These are phyloP conservation scores for Phytopythium sindhum DNA, from an alignment of 352 stramenopile species.

Conservation along the genomic window DNA sequence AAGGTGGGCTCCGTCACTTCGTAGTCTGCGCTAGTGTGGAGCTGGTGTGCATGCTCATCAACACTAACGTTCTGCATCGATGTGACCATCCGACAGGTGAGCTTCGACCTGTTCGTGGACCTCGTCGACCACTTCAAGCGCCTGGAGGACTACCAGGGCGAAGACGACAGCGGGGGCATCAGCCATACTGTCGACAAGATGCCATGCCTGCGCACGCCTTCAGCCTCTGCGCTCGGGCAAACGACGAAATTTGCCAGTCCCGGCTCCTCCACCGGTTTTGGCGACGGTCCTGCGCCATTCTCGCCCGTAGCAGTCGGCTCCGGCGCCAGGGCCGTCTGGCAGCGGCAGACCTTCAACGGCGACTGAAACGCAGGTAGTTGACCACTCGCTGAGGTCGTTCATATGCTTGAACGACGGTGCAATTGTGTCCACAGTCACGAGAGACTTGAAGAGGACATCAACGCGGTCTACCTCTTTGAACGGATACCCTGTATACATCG, in stretches of 20 bases:
- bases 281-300: background rate
- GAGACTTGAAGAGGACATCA: background rate
- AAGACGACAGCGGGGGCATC: conserved; percentile 2
- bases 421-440: background rate
- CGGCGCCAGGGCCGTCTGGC: background rate
- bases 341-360: background rate
- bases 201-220: background rate
- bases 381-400: background rate
- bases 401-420: too few relatives aligned
- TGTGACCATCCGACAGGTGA: conserved; percentile 31
- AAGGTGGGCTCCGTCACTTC: conserved; percentile 21
- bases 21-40: background rate
- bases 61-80: background rate
- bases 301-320: conserved; percentile 1
- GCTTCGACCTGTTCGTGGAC: conserved; percentile 60
- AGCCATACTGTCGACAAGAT: background rate
- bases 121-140: conserved; percentile 38
- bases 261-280: background rate
- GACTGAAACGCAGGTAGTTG: background rate
- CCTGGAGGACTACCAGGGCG: conserved; percentile 9
- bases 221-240: background rate
- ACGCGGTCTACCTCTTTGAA: background rate
- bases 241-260: background rate
- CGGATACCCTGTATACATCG: background rate
- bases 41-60: background rate